A percentile compares a stretch with the other conserved stretches of the same genome.
Evolutionary conservation across 345 rosid genomes (phyloP).

Genomic region (Citrus reticulata): DNA sequence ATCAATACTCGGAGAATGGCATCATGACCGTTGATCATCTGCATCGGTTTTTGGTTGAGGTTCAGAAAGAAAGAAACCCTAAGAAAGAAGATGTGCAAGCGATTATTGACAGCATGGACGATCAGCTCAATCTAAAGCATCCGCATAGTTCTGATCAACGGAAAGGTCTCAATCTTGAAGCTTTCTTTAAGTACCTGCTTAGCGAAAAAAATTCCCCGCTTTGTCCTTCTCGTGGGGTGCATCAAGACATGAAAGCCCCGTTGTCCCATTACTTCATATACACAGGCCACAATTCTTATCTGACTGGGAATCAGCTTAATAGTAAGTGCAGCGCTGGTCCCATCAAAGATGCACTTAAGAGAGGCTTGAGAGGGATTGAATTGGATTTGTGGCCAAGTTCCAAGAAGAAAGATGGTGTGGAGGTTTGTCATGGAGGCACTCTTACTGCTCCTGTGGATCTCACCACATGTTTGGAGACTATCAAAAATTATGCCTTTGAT

Average conservation of each 20-base stretch:
- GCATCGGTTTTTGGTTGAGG: constrained; percentile 52
- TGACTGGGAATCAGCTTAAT: neutral
- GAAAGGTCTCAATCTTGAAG: constrained; percentile 51
- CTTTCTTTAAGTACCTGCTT: constrained; percentile 61
- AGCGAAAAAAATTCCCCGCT: constrained; percentile 47
- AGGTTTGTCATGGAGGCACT: neutral
- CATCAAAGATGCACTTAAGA: neutral
- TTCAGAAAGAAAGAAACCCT: constrained; percentile 48
- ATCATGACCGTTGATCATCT: constrained; percentile 50
- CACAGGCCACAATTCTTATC: neutral
- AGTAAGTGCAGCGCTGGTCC: neutral
- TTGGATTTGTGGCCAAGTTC: neutral
- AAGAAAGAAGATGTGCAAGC: constrained; percentile 50
- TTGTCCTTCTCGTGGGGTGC: constrained; percentile 24
- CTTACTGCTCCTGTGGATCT: neutral
- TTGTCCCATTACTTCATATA: neutral
- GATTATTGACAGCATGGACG: constrained; percentile 29
- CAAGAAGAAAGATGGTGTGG: neutral
- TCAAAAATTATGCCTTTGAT: neutral
- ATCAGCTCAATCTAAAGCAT: neutral
- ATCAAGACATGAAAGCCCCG: neutral
- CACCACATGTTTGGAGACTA: neutral
- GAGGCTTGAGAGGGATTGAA: neutral
- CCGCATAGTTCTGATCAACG: constrained; percentile 33
- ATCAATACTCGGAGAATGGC: constrained; percentile 55